Evolutionary conservation across 2,329 filamentous ascomycete genomes (phyloP), one percentile per base, ranked within the genome.

Genomic region (Phialophora verrucosa): DNA sequence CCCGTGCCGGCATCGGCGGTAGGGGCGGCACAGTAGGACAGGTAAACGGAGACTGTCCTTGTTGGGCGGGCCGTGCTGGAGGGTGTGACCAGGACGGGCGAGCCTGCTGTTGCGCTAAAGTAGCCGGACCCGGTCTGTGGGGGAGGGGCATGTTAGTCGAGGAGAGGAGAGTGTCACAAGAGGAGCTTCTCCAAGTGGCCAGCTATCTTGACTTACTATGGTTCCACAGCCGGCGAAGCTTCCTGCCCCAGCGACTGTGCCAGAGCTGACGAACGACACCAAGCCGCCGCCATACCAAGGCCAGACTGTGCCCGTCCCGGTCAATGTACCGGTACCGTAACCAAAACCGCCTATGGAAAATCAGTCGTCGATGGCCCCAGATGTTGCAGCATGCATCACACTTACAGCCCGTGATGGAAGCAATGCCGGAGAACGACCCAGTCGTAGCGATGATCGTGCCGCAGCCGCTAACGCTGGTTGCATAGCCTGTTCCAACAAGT

Each of bases 271-370:
- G 44, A 68, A 57, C 25, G 65, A 69, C 7, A 71, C 27, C 35
- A 67, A 49, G 11, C 65, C 66, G 20, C 60, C 63, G 14, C 38
- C 54, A 20, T 25, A 35, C 1, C 65, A 64, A 2, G 70, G 70
- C 69, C 69, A 72, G 17, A 72, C 59, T 12, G 70, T 71, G 25
- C 70, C 70, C 12, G 58, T 49, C 14, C 70, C 70, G n/a, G 67
- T 69, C 59, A 71, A 58, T 11, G 66, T 69, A 10, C 69, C 70
- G 12, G 60, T 65, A 12, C 69, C 69, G 11, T 58, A 70, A 23
- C 70, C 70, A 23, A 61, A 67, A 10, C 70, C 70, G 55, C 68
- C 68, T 69, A 31, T 47, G 14, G 14, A 10, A 10, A 17, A 38
- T 63, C 38, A 65, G 44, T 32, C 11, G 42, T 42, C 17, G 8